phyloP scores from a whole-genome alignment of 208 protist species.

The Crithidia brevicula region DNA sequence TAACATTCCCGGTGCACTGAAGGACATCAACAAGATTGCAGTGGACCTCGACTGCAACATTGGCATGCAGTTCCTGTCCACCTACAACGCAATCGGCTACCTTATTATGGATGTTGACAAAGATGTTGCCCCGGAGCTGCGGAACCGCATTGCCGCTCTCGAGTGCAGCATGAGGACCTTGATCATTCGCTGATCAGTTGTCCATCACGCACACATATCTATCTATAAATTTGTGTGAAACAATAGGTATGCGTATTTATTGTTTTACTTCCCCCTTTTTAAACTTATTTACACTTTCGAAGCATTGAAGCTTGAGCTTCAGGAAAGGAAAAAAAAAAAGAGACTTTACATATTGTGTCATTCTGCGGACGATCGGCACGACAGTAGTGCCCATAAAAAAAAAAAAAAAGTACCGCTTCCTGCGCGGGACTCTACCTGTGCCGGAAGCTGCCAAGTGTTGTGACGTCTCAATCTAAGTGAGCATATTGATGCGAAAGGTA shows the following conservation, averaged over 20 bases:
- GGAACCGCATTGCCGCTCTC: constrained; percentile 49
- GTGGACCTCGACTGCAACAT: constrained; percentile 87
- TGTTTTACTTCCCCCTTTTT: too few species aligned
- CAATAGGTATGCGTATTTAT: too few species aligned
- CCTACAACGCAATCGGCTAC: constrained; percentile 79
- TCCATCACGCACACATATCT: too few species aligned
- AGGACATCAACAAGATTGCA: constrained; percentile 88
- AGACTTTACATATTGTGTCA: too few species aligned
- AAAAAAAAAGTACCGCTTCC: not conserved
- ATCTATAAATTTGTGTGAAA: too few species aligned
- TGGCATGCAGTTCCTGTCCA: constrained; percentile 77
- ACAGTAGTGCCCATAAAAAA: too few species aligned
- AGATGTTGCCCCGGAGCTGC: constrained; percentile 53
- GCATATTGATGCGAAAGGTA: not conserved
- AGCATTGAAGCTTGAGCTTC: not conserved
- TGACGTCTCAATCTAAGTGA: not conserved
- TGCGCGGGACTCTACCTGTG: constrained; percentile 11
- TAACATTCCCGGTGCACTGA: constrained; percentile 93
- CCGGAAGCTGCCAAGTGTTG: not conserved
- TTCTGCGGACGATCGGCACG: too few species aligned
- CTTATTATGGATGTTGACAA: constrained; percentile 76
- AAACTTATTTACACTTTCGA: too few species aligned
- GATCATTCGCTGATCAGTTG: constrained; percentile 41
- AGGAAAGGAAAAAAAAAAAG: not conserved
- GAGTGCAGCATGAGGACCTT: constrained; percentile 60